A percentile compares a stretch with the other conserved stretches of the same genome.
phyloP scores from a whole-genome alignment of 208 protist genomes.

The Crithidia expoeki region DNA sequence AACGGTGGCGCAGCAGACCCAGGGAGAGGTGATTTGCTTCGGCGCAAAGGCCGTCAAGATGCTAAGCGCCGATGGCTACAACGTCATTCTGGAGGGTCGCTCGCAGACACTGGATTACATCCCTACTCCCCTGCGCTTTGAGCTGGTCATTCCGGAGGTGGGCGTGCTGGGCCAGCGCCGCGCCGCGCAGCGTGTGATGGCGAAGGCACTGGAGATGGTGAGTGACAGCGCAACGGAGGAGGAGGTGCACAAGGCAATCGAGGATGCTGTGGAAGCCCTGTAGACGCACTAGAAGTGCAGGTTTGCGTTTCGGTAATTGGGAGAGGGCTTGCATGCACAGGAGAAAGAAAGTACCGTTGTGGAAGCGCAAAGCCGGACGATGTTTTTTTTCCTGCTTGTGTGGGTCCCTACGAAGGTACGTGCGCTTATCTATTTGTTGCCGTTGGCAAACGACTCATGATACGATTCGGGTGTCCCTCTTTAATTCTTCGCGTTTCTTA shows the following conservation, averaged over 20 bases:
- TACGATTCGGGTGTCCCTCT: no score
- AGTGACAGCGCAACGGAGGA: slow-evolving; percentile 23
- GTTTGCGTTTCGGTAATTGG: no score
- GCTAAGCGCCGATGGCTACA: slow-evolving; percentile 78
- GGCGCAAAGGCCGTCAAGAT: slow-evolving; percentile 62
- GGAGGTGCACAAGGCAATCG: slow-evolving; percentile 25
- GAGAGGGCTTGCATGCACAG: no score
- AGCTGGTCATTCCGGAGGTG: slow-evolving; percentile 83
- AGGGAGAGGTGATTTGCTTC: slow-evolving; percentile 92
- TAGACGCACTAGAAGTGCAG: no score
- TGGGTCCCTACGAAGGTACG: no score
- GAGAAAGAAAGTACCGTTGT: no score
- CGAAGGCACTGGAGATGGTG: slow-evolving; percentile 59
- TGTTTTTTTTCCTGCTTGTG: no score
- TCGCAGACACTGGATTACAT: slow-evolving; percentile 92
- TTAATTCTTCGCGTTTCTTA: no score
- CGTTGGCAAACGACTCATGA: no score
- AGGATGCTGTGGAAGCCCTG: slow-evolving; percentile 33
- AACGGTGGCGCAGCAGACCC: slow-evolving; percentile 89
- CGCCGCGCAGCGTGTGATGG: slow-evolving; percentile 91
- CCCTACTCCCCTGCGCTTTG: slow-evolving; percentile 78
- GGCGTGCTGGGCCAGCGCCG: slow-evolving; percentile 80
- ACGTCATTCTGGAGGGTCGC: slow-evolving; percentile 91
- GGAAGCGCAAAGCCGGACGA: no score
- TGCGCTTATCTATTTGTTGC: no score